These are phyloP conservation scores for Geotrichum phurueaensis DNA, from an alignment of 1,139 yeast genomes.

Conservation along the genomic window DNA sequence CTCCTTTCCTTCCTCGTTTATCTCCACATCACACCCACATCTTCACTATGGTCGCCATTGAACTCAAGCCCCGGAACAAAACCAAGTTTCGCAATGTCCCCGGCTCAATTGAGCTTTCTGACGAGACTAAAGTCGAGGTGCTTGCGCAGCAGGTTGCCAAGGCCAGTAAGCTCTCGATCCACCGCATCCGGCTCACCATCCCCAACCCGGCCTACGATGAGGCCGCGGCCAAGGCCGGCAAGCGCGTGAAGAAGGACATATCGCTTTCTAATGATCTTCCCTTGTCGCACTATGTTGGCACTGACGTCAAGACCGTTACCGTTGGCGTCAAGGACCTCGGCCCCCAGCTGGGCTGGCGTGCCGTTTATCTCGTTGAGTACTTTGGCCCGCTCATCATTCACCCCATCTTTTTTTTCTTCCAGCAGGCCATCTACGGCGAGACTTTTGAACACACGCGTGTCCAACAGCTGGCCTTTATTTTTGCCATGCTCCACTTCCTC, in stretches of 20 bases:
- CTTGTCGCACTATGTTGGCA: constrained; percentile 35
- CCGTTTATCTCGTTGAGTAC: constrained; percentile 81
- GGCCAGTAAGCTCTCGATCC: constrained; percentile 30
- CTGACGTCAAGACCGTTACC: constrained; percentile 29
- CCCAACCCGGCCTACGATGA: constrained; percentile 20
- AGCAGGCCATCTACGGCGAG: constrained; percentile 34
- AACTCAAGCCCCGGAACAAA: constrained; percentile 26
- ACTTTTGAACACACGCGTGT: constrained; percentile 41
- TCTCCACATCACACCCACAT: not conserved
- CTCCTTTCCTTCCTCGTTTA: not conserved
- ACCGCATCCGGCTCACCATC: constrained; percentile 35
- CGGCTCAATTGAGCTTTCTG: constrained; percentile 26
- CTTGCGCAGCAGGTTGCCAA: constrained; percentile 27
- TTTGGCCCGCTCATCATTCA: constrained; percentile 83
- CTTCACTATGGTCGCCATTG: constrained; percentile 28
- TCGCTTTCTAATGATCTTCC: constrained; percentile 36
- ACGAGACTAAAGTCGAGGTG: constrained; percentile 26
- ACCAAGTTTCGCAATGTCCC: constrained; percentile 30
- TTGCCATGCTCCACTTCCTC: constrained; percentile 67
- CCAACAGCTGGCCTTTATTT: constrained; percentile 48
- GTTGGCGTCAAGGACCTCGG: constrained; percentile 79
- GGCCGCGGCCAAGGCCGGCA: constrained; percentile 26
- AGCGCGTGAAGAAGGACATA: constrained; percentile 34
- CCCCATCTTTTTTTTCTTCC: constrained; percentile 52
- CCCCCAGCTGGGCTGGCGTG: constrained; percentile 87